Evolutionary conservation across 805 yeast genomes (phyloP).

Genomic region (Teunomyces tritomae): DNA sequence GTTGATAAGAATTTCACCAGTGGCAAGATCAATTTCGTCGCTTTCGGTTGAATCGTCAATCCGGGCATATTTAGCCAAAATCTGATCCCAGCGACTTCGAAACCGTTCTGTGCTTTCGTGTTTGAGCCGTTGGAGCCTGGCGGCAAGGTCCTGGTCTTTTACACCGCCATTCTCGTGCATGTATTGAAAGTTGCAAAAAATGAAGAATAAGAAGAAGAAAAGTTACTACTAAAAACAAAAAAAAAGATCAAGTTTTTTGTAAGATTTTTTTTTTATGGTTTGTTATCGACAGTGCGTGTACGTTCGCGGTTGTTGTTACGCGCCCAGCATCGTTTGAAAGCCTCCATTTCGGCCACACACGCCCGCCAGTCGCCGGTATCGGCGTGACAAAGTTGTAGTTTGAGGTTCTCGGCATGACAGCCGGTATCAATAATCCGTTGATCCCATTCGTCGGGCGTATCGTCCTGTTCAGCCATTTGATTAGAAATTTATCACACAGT

Average conservation of each 20-base stretch:
- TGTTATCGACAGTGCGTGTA: conserved; percentile 35
- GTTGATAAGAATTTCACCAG: conserved; percentile 64
- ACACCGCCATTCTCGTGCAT: background rate
- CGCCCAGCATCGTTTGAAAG: conserved; percentile 64
- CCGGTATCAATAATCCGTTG: conserved; percentile 45
- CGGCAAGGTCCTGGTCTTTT: conserved; percentile 15
- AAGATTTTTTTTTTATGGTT: conserved; percentile 8
- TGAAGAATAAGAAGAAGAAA: too few species aligned
- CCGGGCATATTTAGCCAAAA: conserved; percentile 49
- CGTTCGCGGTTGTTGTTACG: conserved; percentile 53
- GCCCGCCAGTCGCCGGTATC: conserved; percentile 46
- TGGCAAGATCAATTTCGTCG: conserved; percentile 60
- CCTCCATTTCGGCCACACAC: conserved; percentile 45
- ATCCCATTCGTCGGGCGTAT: conserved; percentile 48
- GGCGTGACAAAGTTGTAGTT: conserved; percentile 43
- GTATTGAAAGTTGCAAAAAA: too few species aligned
- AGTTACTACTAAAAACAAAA: too few species aligned
- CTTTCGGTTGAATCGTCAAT: conserved; percentile 53
- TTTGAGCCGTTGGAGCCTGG: conserved; percentile 24
- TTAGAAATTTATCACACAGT: too few species aligned
- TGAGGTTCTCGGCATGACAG: conserved; percentile 40
- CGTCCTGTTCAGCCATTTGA: conserved; percentile 22
- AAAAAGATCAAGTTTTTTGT: background rate
- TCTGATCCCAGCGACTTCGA: conserved; percentile 45
- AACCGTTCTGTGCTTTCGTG: conserved; percentile 28